Evolutionary conservation across 2,329 filamentous ascomycete genomes (phyloP).

Genomic region (Chaetothyriales sp.): DNA sequence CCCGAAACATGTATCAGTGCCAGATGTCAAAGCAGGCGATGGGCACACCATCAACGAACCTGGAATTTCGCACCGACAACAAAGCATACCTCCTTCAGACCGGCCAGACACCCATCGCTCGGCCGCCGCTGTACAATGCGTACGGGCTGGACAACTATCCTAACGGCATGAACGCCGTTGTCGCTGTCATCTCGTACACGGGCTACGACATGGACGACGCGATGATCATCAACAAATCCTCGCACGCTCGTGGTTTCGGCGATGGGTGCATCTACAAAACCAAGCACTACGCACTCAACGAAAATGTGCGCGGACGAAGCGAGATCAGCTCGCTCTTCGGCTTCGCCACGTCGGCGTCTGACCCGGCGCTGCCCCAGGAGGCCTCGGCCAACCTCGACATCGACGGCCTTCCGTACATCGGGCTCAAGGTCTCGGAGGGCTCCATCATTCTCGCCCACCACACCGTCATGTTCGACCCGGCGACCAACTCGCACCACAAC

Average conservation of each 20-base stretch:
- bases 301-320: constrained; percentile 50
- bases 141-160: constrained; percentile 98
- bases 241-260: constrained; percentile 89
- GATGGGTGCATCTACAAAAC: constrained; percentile 97
- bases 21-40: constrained; percentile 99
- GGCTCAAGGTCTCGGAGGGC: constrained; percentile 62
- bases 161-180: constrained; percentile 87
- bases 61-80: constrained; percentile 85
- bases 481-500: constrained; percentile 64
- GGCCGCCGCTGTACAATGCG: constrained; percentile 82
- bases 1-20: constrained; percentile 98
- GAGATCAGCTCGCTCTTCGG: constrained; percentile 75
- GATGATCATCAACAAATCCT: constrained; percentile 97
- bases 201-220: constrained; percentile 99
- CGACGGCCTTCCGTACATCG: constrained; percentile 74
- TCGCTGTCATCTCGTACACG: constrained; percentile 96
- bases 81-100: constrained; percentile 92
- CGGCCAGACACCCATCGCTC: constrained; percentile 86
- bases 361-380: constrained; percentile 45
- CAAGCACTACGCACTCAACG: constrained; percentile 77
- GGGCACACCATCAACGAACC: constrained; percentile 81
- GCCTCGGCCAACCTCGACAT: constrained; percentile 64
- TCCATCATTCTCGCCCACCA: constrained; percentile 83
- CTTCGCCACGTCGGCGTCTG: constrained; percentile 47
- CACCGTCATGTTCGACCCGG: constrained; percentile 61